Percentiles rank a stretch among this genome's conserved stretches.
These are phyloP conservation scores for Aotearoamyces nothofagi DNA, from an alignment of 2,329 filamentous ascomycete species.

Conservation along the genomic window DNA sequence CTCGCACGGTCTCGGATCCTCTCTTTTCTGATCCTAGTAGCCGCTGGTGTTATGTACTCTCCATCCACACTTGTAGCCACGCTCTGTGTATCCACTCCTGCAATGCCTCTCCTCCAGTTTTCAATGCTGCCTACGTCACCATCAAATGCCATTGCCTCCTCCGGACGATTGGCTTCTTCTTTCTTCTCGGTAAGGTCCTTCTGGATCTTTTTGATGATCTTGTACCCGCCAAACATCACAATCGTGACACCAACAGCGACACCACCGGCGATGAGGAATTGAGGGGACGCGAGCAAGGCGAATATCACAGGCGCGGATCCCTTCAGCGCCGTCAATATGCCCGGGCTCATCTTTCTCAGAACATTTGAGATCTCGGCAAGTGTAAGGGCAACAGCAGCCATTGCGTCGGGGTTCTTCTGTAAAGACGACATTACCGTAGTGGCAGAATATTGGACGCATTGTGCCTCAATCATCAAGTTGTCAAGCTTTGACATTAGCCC, in stretches of 20 bases:
- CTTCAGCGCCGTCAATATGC: conserved; percentile 62
- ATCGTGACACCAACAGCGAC: conserved; percentile 87
- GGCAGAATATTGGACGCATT: conserved; percentile 77
- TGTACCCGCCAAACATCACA: conserved; percentile 91
- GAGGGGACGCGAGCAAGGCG: conserved; percentile 71
- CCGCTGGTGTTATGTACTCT: conserved; percentile 19
- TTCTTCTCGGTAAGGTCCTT: conserved; percentile 18
- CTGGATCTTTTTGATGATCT: conserved; percentile 81
- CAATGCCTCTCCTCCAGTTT: conserved; percentile 19
- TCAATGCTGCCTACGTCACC: conserved; percentile 18
- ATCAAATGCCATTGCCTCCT: conserved; percentile 17
- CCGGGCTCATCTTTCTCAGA: conserved; percentile 69
- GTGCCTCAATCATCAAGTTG: conserved; percentile 65
- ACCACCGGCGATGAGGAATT: conserved; percentile 87
- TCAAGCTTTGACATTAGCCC: conserved; percentile 63
- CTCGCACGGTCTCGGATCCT: conserved; percentile 10
- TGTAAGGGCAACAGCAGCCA: conserved; percentile 84
- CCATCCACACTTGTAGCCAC: conserved; percentile 19
- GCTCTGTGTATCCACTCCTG: conserved; percentile 13
- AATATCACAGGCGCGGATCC: conserved; percentile 73
- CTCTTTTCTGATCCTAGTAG: conserved; percentile 13
- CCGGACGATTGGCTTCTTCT: conserved; percentile 12
- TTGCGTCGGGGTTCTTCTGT: conserved; percentile 73
- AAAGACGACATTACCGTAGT: conserved; percentile 68
- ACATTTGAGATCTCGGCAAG: conserved; percentile 81